These are phyloP conservation scores for Trichoderma koningii DNA, from an alignment of 2,329 filamentous ascomycete genomes.

Conservation along the genomic window DNA sequence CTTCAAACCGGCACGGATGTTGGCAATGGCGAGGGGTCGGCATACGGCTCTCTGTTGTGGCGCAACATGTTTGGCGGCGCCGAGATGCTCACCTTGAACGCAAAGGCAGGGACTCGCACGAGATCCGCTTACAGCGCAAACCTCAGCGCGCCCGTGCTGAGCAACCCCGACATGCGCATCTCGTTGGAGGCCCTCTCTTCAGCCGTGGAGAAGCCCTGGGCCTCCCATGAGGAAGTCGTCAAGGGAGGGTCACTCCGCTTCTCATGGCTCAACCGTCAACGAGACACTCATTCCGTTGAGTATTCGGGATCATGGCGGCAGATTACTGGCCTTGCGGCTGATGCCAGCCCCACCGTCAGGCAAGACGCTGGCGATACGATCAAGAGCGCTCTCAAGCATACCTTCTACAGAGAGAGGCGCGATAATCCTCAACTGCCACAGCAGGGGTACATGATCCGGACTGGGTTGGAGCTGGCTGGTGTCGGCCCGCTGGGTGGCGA, in stretches of 20 bases:
- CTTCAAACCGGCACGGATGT: conserved; percentile 94
- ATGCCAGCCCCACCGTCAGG: conserved; percentile 79
- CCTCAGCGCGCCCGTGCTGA: conserved; percentile 79
- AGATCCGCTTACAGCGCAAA: conserved; percentile 87
- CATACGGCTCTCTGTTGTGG: conserved; percentile 82
- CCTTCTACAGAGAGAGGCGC: conserved; percentile 75
- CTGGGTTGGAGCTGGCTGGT: conserved; percentile 81
- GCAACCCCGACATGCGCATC: conserved; percentile 78
- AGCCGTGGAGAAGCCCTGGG: conserved; percentile 86
- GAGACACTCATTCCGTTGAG: conserved; percentile 73
- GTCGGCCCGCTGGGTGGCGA: conserved; percentile 82
- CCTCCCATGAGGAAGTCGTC: conserved; percentile 87
- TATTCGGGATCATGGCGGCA: conserved; percentile 88
- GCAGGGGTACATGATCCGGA: conserved; percentile 77
- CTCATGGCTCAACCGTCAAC: conserved; percentile 67
- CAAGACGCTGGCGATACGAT: conserved; percentile 86
- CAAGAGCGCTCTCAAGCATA: conserved; percentile 84
- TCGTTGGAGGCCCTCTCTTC: conserved; percentile 81
- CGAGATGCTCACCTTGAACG: conserved; percentile 84
- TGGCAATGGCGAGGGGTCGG: conserved; percentile 90
- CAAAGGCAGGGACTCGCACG: conserved; percentile 85
- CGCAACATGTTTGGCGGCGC: conserved; percentile 94
- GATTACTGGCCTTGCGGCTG: conserved; percentile 73
- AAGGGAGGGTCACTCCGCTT: conserved; percentile 77
- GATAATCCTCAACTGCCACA: conserved; percentile 85